These are phyloP conservation scores for Phytopythium helicoides DNA, from an alignment of 352 stramenopile genomes.

Conservation along the genomic window DNA sequence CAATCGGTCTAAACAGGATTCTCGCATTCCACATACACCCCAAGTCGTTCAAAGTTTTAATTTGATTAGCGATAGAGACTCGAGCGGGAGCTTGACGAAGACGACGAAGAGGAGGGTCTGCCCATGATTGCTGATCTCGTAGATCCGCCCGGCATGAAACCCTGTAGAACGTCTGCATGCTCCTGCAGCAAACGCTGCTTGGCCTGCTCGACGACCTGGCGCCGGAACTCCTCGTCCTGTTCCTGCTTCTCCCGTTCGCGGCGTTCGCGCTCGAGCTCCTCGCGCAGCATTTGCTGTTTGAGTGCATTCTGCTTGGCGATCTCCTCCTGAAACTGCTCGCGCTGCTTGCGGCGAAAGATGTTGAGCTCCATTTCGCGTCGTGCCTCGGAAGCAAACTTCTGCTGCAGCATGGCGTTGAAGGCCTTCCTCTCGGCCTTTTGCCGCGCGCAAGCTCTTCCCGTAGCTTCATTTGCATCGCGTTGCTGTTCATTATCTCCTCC, in stretches of 20 bases:
- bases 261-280: constrained; percentile 76
- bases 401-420: constrained; percentile 67
- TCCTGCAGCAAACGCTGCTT: constrained; percentile 81
- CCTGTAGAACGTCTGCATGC: constrained; percentile 80
- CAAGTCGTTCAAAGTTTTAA: neutral
- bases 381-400: constrained; percentile 62
- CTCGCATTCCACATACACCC: no score
- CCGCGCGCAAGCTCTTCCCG: constrained; percentile 48
- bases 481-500: constrained; percentile 87
- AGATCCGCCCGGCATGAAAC: constrained; percentile 54
- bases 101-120: constrained; percentile 26
- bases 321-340: constrained; percentile 66
- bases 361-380: constrained; percentile 63
- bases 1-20: no score
- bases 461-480: constrained; percentile 61
- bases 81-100: constrained; percentile 10
- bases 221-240: constrained; percentile 77
- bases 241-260: constrained; percentile 59
- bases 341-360: constrained; percentile 53
- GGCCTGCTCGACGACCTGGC: constrained; percentile 83
- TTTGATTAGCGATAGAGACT: constrained; percentile 19
- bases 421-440: constrained; percentile 64
- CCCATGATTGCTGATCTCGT: constrained; percentile 5
- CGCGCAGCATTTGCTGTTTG: constrained; percentile 74
- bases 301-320: constrained; percentile 49